phyloP scores from a whole-genome alignment of 2,329 filamentous ascomycete genomes.

The Exserohilum rostratum region DNA sequence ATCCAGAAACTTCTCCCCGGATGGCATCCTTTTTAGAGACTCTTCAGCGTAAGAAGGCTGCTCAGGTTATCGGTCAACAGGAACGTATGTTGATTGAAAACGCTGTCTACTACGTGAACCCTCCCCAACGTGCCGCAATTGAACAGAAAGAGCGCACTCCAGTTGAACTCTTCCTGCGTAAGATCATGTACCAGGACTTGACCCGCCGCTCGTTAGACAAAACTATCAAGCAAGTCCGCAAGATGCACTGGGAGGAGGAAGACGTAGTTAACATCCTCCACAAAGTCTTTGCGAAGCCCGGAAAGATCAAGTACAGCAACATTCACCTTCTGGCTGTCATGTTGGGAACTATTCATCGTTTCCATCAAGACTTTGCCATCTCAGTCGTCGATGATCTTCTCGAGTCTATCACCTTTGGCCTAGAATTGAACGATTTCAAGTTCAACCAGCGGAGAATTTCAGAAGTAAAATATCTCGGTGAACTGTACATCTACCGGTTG shows the following conservation, averaged over 20 bases:
- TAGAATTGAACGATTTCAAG: conserved; percentile 97
- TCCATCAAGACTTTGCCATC: conserved; percentile 90
- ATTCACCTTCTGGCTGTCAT: conserved; percentile 92
- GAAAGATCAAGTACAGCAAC: conserved; percentile 97
- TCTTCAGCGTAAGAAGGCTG: conserved; percentile 91
- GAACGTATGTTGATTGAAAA: conserved; percentile 99
- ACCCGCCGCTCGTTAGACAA: conserved; percentile 94
- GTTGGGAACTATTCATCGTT: conserved; percentile 84
- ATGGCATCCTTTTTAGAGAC: conserved; percentile 96
- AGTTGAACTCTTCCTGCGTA: conserved; percentile 89
- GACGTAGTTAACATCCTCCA: conserved; percentile 81
- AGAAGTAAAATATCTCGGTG: conserved; percentile 93
- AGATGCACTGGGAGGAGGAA: conserved; percentile 95
- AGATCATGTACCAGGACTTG: conserved; percentile 90
- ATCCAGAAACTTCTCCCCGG: conserved; percentile 87
- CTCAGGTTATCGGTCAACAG: conserved; percentile 92
- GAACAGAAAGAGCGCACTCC: conserved; percentile 96
- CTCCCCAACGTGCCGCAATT: conserved; percentile 89
- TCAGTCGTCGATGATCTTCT: conserved; percentile 90
- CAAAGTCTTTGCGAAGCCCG: conserved; percentile 94
- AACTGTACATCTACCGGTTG: conserved; percentile 97
- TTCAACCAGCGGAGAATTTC: conserved; percentile 94
- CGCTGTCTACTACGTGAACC: conserved; percentile 96
- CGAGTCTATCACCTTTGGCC: conserved; percentile 83
- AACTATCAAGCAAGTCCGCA: conserved; percentile 90